Base-by-base conservation (phyloP, 2,329 filamentous ascomycete species). In the Penicillium crustosum region DNA sequence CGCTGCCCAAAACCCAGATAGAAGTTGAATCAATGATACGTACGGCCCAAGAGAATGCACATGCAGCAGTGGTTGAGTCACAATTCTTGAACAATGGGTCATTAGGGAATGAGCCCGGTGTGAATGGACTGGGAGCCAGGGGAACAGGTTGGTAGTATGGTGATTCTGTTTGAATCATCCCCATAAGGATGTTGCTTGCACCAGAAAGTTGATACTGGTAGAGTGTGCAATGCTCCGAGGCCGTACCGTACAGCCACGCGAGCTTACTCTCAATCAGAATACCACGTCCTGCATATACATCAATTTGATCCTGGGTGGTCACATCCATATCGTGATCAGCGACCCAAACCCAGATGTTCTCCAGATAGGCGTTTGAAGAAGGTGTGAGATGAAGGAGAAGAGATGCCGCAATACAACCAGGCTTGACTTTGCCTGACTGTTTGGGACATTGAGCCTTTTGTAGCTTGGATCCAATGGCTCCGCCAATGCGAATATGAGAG, bases 141-240 rank as follows among this genome's bases (percentile, higher is more conserved):
- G 88, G 87, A 67, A 82, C 84, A 25, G 86, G 84, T 71, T 90
- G 88, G 73, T 84, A 89, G 74, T 91, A 91, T 0, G 88, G 83
- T 5, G 87, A 86, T 72, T 90, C 88, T 49, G 87, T 86, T 69
- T 91, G 88, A 48, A 86, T 82, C 65, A 86, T 81, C 19, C 85
- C 86, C 31, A 66, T 49, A 13, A 54, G 36, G 7, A 70, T 44
- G 49, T 89, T 82, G 45, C 79, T 78, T 5, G 87, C 86, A 49
- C 80, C 77, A 63, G 78, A 75, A 51, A 90, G 76, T 65, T 89
- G 84, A 45, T 90, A 90, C 70, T 90, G 86, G 79, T 90, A 91
- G n/a, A 89, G 74, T 2, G 82, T 79, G 49, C 81, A 81, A 72
- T 90, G 88, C 74, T 91, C 88, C 0, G 83, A 83, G 0, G 84